Base-by-base conservation (phyloP, 345 rosid species). In the Citrus unshiu region DNA sequence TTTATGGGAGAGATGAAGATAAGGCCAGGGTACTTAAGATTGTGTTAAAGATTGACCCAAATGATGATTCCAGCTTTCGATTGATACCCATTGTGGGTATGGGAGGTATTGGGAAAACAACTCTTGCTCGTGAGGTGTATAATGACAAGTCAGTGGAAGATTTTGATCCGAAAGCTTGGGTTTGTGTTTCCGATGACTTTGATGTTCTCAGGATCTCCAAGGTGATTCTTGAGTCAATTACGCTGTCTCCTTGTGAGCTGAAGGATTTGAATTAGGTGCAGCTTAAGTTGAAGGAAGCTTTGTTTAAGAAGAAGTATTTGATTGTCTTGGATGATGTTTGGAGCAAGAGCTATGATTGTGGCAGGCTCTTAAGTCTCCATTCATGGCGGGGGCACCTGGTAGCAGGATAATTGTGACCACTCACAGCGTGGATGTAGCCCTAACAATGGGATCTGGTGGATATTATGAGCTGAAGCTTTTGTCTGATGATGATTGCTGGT, bases 291-390 rank as follows among this genome's bases (percentile, higher is more conserved):
- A 27, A 9, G 10, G 30, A 19, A 14, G 49, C 32, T 25, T 22
- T 77, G 6, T 14, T 6, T 34, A 70, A 54, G 18, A 77, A 81
- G 57, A 72, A 49, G 21, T 25, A 73, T 32, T 71, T 81, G 8
- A 74, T 81, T 49, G 84, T 77, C 30, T 49, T 81, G 61, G 84
- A 81, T 68, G 84, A 77, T 60, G 75, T 81, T 9, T 77, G 84
- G 81, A 72, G 27, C 35, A 68, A 81, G n/a, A 69, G 68, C 24
- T 32, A 9, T 34, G 32, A 56, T 19, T 58, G 19, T 81, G 81
- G 84, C 74, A 81, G 19, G 51, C 34, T 9, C 18, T 81, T 43
- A 30, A 6, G 32, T 37, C 40, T 21, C 37, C 74, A 7, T 65
- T 77, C 12, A 66, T 30, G 32, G 29, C 3, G 73, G 76, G 49